Conservation (phyloP, 176 grass and related monocot species). For the Zoysia japonica region DNA sequence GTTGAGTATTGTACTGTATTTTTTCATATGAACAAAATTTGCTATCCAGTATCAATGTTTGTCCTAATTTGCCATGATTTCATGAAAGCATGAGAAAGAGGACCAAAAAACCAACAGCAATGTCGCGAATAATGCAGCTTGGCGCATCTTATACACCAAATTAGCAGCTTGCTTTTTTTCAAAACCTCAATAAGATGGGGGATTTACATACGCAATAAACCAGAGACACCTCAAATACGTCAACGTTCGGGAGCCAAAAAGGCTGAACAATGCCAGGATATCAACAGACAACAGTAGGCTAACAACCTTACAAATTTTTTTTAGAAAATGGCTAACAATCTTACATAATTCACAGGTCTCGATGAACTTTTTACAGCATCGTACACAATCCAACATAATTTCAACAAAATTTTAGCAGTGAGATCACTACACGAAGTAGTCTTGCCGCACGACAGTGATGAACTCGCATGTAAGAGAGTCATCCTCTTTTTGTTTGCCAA, state of each 20-base stretch:
- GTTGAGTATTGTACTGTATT: too few species aligned
- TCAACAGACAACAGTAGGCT: background rate
- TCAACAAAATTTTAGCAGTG: constrained; percentile 41
- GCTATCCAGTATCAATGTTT: background rate
- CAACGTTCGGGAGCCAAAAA: background rate
- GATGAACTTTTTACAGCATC: constrained; percentile 33
- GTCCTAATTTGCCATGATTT: background rate
- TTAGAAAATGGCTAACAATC: too few species aligned
- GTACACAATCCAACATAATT: constrained; percentile 4
- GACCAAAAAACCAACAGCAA: too few species aligned
- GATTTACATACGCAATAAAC: constrained; percentile 10
- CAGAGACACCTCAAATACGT: constrained; percentile 20
- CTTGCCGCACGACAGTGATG: constrained; percentile 70
- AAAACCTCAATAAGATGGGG: background rate
- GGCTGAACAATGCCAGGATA: background rate
- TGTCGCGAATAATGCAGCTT: too few species aligned
- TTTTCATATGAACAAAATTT: too few species aligned
- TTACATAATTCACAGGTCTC: constrained; percentile 24
- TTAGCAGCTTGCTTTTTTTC: constrained; percentile 8
- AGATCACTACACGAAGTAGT: constrained; percentile 73
- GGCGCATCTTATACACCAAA: too few species aligned
- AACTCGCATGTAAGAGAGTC: constrained; percentile 71
- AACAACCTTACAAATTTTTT: background rate
- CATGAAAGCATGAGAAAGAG: too few species aligned
- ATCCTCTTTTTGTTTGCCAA: constrained; percentile 63